Evolutionary conservation across 2,329 filamentous ascomycete species (phyloP).

Genomic region (Aspergillus sp.): DNA sequence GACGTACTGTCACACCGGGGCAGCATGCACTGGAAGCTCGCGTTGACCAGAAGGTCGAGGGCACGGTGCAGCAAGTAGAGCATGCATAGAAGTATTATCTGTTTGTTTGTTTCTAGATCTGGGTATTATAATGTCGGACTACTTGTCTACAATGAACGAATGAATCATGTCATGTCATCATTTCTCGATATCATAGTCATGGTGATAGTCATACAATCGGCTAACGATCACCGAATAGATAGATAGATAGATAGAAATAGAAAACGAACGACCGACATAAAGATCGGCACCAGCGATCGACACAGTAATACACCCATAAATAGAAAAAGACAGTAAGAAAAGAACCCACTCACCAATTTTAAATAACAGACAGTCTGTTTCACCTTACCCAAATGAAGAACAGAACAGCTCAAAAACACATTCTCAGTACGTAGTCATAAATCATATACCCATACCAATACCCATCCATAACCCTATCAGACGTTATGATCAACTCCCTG

Average conservation of each 20-base stretch:
- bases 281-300: neutral
- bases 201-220: too few relatives aligned
- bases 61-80: constrained; percentile 17
- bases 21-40: constrained; percentile 22
- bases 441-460: neutral
- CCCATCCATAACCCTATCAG: neutral
- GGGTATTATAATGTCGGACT: neutral
- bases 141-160: neutral
- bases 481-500: too few relatives aligned
- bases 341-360: neutral
- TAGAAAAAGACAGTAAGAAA: neutral
- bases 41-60: constrained; percentile 21
- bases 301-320: neutral
- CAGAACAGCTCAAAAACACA: neutral
- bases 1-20: constrained; percentile 22
- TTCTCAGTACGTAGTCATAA: neutral
- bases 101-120: neutral
- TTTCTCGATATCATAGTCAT: neutral
- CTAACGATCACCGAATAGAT: neutral
- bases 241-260: too few relatives aligned
- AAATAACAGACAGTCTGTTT: neutral
- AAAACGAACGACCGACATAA: neutral
- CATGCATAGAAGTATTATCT: neutral
- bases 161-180: neutral
- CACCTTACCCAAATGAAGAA: neutral